phyloP scores from a whole-genome alignment of 805 yeast species.

The Candida methanosorbosa region DNA sequence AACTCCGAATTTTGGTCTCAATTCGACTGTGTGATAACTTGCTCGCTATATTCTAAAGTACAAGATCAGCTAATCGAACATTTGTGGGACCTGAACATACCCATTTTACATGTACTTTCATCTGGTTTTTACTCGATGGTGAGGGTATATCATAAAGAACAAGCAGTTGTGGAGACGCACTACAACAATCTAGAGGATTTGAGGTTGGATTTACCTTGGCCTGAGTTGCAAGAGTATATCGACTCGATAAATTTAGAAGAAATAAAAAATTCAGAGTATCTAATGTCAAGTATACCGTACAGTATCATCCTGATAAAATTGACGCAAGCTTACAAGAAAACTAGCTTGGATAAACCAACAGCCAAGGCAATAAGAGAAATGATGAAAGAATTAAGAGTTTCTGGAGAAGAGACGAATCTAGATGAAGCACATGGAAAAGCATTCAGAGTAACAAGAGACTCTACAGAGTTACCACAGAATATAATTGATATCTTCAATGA shows the following conservation, averaged over 20 bases:
- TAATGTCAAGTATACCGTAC: constrained; percentile 62
- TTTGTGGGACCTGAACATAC: constrained; percentile 33
- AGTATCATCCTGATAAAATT: constrained; percentile 52
- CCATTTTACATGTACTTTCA: not conserved
- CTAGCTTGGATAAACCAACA: constrained; percentile 13
- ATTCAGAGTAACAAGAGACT: constrained; percentile 31
- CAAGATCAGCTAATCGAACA: constrained; percentile 19
- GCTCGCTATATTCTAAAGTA: constrained; percentile 2
- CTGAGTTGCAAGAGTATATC: constrained; percentile 43
- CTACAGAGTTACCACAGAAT: constrained; percentile 24
- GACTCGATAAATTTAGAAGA: constrained; percentile 40
- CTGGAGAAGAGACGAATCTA: constrained; percentile 27
- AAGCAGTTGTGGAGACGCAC: constrained; percentile 71
- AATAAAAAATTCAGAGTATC: constrained; percentile 34
- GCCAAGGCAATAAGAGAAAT: constrained; percentile 11
- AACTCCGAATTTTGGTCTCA: constrained; percentile 32
- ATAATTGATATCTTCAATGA: constrained; percentile 17
- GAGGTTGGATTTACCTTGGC: constrained; percentile 66
- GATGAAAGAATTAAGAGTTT: constrained; percentile 5
- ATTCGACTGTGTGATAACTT: constrained; percentile 41
- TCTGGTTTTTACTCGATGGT: constrained; percentile 62
- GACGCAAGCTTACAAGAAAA: constrained; percentile 29
- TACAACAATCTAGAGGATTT: constrained; percentile 54
- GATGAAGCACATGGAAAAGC: constrained; percentile 29
- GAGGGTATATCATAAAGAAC: constrained; percentile 43